phyloP scores from a whole-genome alignment of 78 protist genomes.

The Diacronema lutheri region DNA sequence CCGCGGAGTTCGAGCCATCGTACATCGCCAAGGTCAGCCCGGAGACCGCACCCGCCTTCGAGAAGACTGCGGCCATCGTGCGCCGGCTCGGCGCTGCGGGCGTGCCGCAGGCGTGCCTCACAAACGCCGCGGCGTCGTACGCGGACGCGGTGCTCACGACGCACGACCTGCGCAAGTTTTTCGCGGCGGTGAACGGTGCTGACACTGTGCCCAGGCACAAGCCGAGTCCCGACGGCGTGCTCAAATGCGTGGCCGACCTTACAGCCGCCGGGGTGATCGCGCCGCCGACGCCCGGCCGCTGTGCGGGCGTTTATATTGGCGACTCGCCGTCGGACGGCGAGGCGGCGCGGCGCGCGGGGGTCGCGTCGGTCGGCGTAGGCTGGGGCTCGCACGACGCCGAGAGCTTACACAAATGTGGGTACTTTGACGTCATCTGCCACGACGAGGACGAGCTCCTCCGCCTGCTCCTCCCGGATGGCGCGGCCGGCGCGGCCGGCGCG shows the following conservation, averaged over 20 bases:
- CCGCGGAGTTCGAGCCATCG: neutral
- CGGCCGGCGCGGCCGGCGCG: too few species aligned
- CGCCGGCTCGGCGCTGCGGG: conserved; percentile 8
- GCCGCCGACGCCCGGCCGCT: neutral
- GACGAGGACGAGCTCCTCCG: neutral
- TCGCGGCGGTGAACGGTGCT: conserved; percentile 1
- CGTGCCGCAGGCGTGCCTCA: too few species aligned
- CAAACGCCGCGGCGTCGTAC: conserved; percentile 8
- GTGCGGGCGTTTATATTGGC: neutral
- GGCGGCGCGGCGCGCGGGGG: conserved; percentile 13
- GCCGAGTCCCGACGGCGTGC: conserved; percentile 17
- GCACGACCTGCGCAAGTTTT: neutral
- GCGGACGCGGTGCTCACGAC: conserved; percentile 12
- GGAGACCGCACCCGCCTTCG: neutral
- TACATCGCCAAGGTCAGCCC: neutral
- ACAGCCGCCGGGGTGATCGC: neutral
- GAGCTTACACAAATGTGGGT: too few species aligned
- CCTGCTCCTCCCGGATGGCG: neutral
- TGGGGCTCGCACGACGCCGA: neutral
- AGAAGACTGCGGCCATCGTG: neutral
- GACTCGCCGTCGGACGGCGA: conserved; percentile 20
- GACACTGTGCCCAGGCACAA: conserved; percentile 3
- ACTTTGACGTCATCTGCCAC: too few species aligned
- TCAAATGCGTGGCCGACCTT: neutral
- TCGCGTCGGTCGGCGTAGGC: neutral